These are phyloP conservation scores for Boletus rubropictus DNA, from an alignment of 768 basidiomycete genomes.

Conservation along the genomic window DNA sequence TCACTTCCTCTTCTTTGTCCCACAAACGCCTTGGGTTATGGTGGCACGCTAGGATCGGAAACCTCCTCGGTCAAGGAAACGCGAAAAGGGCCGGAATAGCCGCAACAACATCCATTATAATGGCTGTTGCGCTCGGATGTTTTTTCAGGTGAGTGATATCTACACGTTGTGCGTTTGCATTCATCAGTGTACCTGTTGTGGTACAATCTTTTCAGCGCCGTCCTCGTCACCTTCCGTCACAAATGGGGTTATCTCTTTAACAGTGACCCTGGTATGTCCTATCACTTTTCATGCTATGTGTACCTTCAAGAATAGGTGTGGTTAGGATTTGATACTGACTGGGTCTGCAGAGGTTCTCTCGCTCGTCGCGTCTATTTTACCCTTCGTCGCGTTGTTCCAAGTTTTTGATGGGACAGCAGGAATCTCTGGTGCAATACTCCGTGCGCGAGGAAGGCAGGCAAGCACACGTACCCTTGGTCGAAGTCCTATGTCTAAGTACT, in stretches of 20 bases:
- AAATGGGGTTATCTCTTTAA: constrained; percentile 76
- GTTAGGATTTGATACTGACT: not conserved
- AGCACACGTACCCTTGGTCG: not conserved
- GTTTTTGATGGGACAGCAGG: constrained; percentile 75
- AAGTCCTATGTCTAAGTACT: too few species aligned
- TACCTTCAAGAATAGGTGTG: not conserved
- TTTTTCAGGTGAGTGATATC: constrained; percentile 49
- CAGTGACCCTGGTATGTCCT: constrained; percentile 45
- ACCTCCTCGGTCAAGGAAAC: constrained; percentile 78
- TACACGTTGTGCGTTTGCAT: not conserved
- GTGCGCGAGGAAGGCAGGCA: constrained; percentile 77
- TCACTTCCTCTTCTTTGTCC: not conserved
- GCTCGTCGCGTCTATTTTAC: constrained; percentile 58
- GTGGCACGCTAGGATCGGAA: constrained; percentile 59
- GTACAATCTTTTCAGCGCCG: constrained; percentile 30
- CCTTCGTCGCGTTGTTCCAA: constrained; percentile 74
- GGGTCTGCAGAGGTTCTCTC: constrained; percentile 37
- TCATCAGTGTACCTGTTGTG: not conserved
- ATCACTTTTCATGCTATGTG: not conserved
- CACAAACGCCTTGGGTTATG: not conserved
- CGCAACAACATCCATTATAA: constrained; percentile 55
- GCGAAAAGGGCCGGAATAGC: constrained; percentile 67
- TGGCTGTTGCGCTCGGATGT: constrained; percentile 61
- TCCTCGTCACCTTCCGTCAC: constrained; percentile 57
- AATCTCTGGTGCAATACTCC: constrained; percentile 70